phyloP scores from a whole-genome alignment of 495 filamentous ascomycete genomes.

The Hypoxylon fragiforme region DNA sequence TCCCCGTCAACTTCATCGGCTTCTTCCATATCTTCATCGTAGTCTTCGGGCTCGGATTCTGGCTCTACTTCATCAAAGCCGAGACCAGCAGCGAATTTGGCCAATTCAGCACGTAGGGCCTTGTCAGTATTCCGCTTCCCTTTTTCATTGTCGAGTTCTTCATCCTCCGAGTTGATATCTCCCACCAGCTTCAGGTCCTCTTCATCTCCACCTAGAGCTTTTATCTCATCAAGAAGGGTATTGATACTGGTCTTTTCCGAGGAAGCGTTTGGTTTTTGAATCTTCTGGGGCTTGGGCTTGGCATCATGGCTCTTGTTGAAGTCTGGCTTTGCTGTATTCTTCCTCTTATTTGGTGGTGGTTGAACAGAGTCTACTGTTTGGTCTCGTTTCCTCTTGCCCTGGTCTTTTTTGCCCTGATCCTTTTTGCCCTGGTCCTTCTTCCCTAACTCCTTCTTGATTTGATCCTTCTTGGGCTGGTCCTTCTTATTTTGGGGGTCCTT shows the following conservation, averaged over 20 bases:
- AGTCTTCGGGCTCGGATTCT: conserved; percentile 30
- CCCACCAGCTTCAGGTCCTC: conserved; percentile 71
- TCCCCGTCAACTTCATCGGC: conserved; percentile 27
- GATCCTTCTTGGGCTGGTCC: conserved; percentile 34
- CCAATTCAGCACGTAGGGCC: conserved; percentile 45
- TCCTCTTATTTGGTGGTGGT: conserved; percentile 35
- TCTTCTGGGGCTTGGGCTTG: conserved; percentile 29
- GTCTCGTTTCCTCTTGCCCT: conserved; percentile 38
- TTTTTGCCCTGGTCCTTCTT: conserved; percentile 34
- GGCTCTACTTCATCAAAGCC: conserved; percentile 48
- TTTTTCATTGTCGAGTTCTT: conserved; percentile 50
- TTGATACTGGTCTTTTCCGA: conserved; percentile 37
- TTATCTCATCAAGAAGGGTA: conserved; percentile 67
- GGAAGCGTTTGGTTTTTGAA: conserved; percentile 42
- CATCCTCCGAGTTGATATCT: conserved; percentile 63
- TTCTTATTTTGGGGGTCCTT: conserved; percentile 27
- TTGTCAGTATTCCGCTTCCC: conserved; percentile 41
- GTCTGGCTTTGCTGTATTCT: conserved; percentile 22
- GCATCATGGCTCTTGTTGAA: conserved; percentile 46
- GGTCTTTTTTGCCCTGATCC: conserved; percentile 17
- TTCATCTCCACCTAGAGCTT: conserved; percentile 75
- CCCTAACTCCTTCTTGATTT: conserved; percentile 18
- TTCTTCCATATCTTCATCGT: conserved; percentile 42
- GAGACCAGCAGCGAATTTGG: conserved; percentile 49
- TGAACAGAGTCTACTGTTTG: conserved; percentile 24